A percentile compares a stretch with the other conserved stretches of the same genome.
These are phyloP conservation scores for Ogataea degrootiae DNA, from an alignment of 805 yeast species.

Conservation along the genomic window DNA sequence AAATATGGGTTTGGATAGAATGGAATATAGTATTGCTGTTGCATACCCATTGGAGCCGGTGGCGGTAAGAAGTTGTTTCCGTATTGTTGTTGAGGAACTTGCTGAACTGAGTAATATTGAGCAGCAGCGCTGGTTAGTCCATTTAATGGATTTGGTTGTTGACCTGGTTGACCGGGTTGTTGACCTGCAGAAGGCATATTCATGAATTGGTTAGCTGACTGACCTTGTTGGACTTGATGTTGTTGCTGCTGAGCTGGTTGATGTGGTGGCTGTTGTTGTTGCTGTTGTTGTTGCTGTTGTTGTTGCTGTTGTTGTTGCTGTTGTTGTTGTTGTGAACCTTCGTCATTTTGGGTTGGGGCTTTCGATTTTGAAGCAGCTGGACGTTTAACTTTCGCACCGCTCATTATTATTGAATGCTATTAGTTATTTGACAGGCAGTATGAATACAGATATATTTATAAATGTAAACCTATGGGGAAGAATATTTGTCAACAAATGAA, in stretches of 20 bases:
- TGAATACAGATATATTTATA: too few species aligned
- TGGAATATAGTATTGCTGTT: slow-evolving; percentile 22
- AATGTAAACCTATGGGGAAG: too few species aligned
- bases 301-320: slow-evolving; percentile 3
- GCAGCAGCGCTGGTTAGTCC: slow-evolving; percentile 9
- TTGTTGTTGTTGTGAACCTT: background rate
- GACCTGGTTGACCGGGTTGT: slow-evolving; percentile 3
- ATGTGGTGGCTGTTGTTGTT: too few species aligned
- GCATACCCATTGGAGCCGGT: slow-evolving; percentile 22
- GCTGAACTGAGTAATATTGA: slow-evolving; percentile 16
- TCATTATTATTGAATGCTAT: too few species aligned
- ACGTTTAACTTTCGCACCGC: too few species aligned
- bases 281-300: background rate
- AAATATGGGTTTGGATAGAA: slow-evolving; percentile 20
- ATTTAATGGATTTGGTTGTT: slow-evolving; percentile 1
- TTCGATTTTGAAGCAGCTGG: too few species aligned
- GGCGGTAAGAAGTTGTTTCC: slow-evolving; percentile 21
- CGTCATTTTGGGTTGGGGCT: too few species aligned
- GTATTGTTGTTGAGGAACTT: slow-evolving; percentile 15
- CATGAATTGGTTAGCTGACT: too few species aligned
- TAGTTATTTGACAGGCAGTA: too few species aligned
- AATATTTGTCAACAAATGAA: too few species aligned
- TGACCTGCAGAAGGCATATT: slow-evolving; percentile 1
- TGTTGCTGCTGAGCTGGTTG: slow-evolving; percentile 4
- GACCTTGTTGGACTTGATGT: slow-evolving; percentile 10